phyloP scores from a whole-genome alignment of 192 early-diverging fungal species.

The Cetraspora pellucida region DNA sequence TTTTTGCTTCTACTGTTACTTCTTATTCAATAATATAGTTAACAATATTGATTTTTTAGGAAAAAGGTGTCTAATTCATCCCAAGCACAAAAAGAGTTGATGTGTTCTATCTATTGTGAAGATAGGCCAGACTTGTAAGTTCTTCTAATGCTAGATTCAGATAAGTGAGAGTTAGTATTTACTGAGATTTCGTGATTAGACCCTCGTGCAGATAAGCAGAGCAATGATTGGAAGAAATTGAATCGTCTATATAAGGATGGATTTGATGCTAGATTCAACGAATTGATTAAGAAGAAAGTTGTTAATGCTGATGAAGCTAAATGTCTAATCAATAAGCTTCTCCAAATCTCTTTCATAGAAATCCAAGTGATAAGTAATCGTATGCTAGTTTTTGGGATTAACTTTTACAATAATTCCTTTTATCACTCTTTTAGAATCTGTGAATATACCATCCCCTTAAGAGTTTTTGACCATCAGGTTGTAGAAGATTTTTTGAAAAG shows the following conservation, averaged over 20 bases:
- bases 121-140: background rate
- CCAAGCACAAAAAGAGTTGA: background rate
- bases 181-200: background rate
- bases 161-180: no score
- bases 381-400: background rate
- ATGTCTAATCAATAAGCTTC: background rate
- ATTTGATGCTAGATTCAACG: no score
- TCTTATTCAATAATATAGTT: no score
- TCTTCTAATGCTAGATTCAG: no score
- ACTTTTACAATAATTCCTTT: constrained; percentile 21
- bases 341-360: background rate
- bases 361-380: background rate
- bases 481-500: background rate
- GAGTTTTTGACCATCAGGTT: background rate
- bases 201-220: background rate
- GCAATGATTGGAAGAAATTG: background rate
- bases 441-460: background rate
- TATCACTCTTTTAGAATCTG: background rate
- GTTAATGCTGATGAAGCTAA: background rate
- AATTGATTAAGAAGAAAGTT: background rate
- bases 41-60: no score
- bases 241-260: background rate
- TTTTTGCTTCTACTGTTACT: no score
- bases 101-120: background rate
- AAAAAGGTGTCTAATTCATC: background rate